phyloP scores from a whole-genome alignment of 306 rosid genomes.

The Dryas drummondii region DNA sequence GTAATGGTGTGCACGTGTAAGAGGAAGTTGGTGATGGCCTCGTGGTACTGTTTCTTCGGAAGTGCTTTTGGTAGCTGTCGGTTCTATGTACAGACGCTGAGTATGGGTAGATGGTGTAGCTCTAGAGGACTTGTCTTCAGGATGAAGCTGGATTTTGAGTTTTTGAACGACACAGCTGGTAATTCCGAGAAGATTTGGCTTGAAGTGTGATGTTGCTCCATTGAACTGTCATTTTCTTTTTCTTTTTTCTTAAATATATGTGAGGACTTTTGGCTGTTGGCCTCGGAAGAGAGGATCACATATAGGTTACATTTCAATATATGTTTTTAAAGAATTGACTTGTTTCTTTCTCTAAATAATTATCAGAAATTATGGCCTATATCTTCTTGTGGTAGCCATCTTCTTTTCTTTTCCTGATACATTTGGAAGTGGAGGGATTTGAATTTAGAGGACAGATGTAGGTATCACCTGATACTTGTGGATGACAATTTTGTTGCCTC shows the following conservation, averaged over 20 bases:
- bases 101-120: slow-evolving; percentile 64
- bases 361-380: neutral
- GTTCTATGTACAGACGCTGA: slow-evolving; percentile 72
- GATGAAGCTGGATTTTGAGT: slow-evolving; percentile 43
- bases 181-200: slow-evolving; percentile 46
- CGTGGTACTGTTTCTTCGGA: slow-evolving; percentile 26
- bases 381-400: neutral
- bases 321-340: slow-evolving; percentile 9
- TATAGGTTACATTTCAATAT: slow-evolving; percentile 17
- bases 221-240: slow-evolving; percentile 29
- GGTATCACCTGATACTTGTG: neutral
- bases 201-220: slow-evolving; percentile 38
- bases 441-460: neutral
- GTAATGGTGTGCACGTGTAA: slow-evolving; percentile 55
- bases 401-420: neutral
- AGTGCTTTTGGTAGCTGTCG: slow-evolving; percentile 49
- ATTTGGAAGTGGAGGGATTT: neutral
- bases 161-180: slow-evolving; percentile 66
- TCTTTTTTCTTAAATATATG: neutral
- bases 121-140: slow-evolving; percentile 41
- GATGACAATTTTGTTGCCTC: neutral
- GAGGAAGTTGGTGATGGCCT: slow-evolving; percentile 30
- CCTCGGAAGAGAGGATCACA: slow-evolving; percentile 19
- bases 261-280: slow-evolving; percentile 36
- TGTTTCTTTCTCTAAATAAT: neutral